Evolutionary conservation across 495 filamentous ascomycete genomes (phyloP).

Genomic region (Hypoxylon intermedium): DNA sequence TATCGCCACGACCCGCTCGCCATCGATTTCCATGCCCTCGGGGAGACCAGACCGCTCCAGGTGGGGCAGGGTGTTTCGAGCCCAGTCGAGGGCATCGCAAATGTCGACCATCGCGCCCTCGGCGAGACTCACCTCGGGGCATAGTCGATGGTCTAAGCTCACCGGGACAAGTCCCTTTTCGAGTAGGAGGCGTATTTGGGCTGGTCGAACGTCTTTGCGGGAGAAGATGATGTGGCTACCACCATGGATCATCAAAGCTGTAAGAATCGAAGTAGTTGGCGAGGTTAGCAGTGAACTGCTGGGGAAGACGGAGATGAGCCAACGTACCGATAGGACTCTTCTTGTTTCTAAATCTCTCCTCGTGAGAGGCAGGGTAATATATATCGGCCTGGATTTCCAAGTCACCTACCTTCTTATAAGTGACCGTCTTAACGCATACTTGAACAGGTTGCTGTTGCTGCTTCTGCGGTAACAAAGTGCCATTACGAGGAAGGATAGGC

Average conservation of each 20-base stretch:
- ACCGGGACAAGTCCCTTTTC: conserved; percentile 55
- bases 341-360: not conserved
- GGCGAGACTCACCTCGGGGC: conserved; percentile 55
- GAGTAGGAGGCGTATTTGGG: conserved; percentile 49
- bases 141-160: conserved; percentile 62
- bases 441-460: not conserved
- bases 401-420: conserved; percentile 36
- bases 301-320: too few relatives aligned
- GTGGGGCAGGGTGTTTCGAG: conserved; percentile 44
- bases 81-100: conserved; percentile 56
- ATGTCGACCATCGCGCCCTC: conserved; percentile 61
- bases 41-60: conserved; percentile 17
- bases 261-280: not conserved
- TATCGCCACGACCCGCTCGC: conserved; percentile 50
- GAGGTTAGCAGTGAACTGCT: not conserved
- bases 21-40: conserved; percentile 45
- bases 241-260: conserved; percentile 65
- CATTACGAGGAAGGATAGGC: too few relatives aligned
- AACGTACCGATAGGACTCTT: not conserved
- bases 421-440: conserved; percentile 38
- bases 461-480: too few relatives aligned
- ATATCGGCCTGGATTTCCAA: conserved; percentile 50
- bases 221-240: conserved; percentile 57
- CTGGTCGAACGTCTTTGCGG: conserved; percentile 49
- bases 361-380: conserved; percentile 46